These are phyloP conservation scores for Tylopilus sp. DNA, from an alignment of 768 basidiomycete species.

Conservation along the genomic window DNA sequence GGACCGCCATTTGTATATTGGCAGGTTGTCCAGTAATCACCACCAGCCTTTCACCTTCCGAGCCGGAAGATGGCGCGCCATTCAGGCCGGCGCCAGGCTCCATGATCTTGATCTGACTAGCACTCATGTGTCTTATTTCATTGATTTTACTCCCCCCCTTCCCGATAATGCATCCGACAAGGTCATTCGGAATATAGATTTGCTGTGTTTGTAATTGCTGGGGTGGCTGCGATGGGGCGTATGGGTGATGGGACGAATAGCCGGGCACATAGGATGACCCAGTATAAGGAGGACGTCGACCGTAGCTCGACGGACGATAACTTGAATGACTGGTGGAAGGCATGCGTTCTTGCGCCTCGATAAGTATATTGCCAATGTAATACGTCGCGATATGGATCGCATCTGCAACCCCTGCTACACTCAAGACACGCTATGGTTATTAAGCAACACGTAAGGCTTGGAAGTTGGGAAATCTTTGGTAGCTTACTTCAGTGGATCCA, in stretches of 20 bases:
- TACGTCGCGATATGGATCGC: conserved; percentile 99
- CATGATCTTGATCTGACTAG: conserved; percentile 97
- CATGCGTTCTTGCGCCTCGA: conserved; percentile 86
- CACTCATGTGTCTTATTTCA: conserved; percentile 93
- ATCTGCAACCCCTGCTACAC: conserved; percentile 97
- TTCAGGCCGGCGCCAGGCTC: conserved; percentile 86
- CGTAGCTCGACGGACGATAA: conserved; percentile 64
- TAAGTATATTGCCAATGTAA: conserved; percentile 97
- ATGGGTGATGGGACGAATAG: conserved; percentile 46
- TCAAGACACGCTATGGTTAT: conserved; percentile 78
- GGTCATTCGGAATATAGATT: conserved; percentile 96
- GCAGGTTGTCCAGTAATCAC: conserved; percentile 95
- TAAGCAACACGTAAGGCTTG: conserved; percentile 14
- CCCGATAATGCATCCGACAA: conserved; percentile 96
- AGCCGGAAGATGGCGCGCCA: conserved; percentile 67
- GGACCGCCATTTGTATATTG: conserved; percentile 96
- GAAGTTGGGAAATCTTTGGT: not conserved
- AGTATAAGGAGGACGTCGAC: conserved; percentile 44
- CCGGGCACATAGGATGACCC: conserved; percentile 74
- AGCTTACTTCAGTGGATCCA: conserved; percentile 92
- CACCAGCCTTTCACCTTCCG: conserved; percentile 87
- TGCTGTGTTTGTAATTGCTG: conserved; percentile 91
- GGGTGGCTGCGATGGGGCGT: conserved; percentile 51
- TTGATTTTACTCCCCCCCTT: conserved; percentile 99
- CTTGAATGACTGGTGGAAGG: conserved; percentile 55